Conservation (phyloP, 2,329 filamentous ascomycete species). For the Aphanocladium album region DNA sequence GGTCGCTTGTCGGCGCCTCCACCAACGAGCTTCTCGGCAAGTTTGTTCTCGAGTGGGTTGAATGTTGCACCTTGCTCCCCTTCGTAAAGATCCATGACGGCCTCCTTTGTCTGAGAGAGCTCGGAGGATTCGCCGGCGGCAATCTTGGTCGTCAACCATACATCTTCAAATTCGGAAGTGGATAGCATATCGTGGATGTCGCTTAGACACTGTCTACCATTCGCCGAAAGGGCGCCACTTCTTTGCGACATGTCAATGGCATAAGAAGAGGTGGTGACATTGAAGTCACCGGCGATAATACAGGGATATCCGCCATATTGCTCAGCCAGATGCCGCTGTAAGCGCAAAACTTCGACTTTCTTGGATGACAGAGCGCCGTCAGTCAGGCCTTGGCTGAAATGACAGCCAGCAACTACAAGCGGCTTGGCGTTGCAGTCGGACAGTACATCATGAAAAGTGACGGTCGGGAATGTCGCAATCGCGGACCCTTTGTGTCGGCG, state of each 20-base stretch:
- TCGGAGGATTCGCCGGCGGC: slow-evolving; percentile 37
- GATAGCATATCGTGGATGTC: slow-evolving; percentile 43
- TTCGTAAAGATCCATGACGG: slow-evolving; percentile 37
- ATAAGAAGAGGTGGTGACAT: slow-evolving; percentile 54
- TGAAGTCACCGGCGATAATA: slow-evolving; percentile 61
- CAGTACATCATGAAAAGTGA: slow-evolving; percentile 27
- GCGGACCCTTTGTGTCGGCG: slow-evolving; percentile 54
- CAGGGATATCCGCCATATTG: slow-evolving; percentile 42
- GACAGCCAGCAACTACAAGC: slow-evolving; percentile 50
- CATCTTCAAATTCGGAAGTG: slow-evolving; percentile 45
- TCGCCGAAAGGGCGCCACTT: slow-evolving; percentile 47
- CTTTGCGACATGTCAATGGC: slow-evolving; percentile 50
- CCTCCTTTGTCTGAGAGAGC: slow-evolving; percentile 15
- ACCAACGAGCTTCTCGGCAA: slow-evolving; percentile 48
- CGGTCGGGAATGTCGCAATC: slow-evolving; percentile 37
- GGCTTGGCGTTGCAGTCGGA: slow-evolving; percentile 28
- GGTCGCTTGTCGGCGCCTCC: slow-evolving; percentile 48
- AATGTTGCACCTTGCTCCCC: slow-evolving; percentile 64
- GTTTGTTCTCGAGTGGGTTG: slow-evolving; percentile 51
- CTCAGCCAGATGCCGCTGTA: slow-evolving; percentile 41
- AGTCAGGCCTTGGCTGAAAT: slow-evolving; percentile 57
- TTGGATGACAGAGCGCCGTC: slow-evolving; percentile 54
- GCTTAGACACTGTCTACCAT: slow-evolving; percentile 38
- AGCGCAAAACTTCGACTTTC: slow-evolving; percentile 47
- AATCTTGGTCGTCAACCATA: slow-evolving; percentile 44